These are phyloP conservation scores for Aleurites moluccanus DNA, from an alignment of 441 rosid species.

Conservation along the genomic window DNA sequence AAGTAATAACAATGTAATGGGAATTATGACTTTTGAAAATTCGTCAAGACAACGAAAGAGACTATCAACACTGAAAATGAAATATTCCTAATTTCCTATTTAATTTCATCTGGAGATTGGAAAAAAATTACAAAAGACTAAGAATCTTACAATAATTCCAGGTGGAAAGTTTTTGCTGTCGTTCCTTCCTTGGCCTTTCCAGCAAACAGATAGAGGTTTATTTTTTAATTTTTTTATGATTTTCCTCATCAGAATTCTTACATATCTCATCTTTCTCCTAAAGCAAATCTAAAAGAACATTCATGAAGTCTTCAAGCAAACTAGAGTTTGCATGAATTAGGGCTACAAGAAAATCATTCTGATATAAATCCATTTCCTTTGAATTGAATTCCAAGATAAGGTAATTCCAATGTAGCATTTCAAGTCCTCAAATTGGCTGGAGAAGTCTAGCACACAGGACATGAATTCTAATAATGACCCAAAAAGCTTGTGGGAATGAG, in stretches of 20 bases:
- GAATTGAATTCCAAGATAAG: not conserved
- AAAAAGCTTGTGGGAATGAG: not conserved
- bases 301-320: not conserved
- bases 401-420: not conserved
- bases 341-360: not conserved
- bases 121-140: not conserved
- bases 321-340: not conserved
- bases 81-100: constrained; percentile 8
- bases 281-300: not conserved
- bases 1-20: not conserved
- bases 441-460: too few species aligned
- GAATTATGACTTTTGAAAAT: not conserved
- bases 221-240: not conserved
- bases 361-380: too few species aligned
- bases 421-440: constrained; percentile 11
- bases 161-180: constrained; percentile 13
- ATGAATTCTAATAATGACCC: not conserved
- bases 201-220: constrained; percentile 11
- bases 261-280: not conserved
- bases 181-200: constrained; percentile 1
- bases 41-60: not conserved
- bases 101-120: not conserved
- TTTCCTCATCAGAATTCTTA: constrained; percentile 11
- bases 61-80: constrained; percentile 13
- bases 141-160: constrained; percentile 12